Conservation (phyloP, 148 eudicot species). For the Rhododendron mucronatum region DNA sequence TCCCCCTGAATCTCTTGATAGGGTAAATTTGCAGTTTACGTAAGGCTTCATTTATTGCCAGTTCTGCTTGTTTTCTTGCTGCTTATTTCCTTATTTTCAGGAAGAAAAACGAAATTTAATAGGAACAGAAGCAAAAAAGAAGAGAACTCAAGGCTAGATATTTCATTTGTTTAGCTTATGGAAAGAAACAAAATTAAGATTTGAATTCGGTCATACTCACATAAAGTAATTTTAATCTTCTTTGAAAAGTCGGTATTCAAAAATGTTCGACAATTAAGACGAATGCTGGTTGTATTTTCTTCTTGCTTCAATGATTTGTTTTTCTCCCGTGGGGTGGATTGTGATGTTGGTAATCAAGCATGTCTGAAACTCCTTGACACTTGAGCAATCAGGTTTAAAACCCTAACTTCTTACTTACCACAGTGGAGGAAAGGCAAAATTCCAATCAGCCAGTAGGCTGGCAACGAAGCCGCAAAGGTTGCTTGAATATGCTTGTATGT, state of each 20-base stretch:
- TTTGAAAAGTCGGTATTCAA: neutral
- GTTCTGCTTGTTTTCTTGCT: neutral
- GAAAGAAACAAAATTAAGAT: neutral
- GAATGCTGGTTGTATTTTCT: neutral
- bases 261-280: neutral
- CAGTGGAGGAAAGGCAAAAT: neutral
- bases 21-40: slow-evolving; percentile 32
- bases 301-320: neutral
- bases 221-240: neutral
- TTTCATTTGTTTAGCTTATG: slow-evolving; percentile 6
- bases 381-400: neutral
- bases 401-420: neutral
- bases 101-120: neutral
- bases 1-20: slow-evolving; percentile 54
- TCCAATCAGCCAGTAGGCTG: neutral
- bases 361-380: neutral
- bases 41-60: neutral
- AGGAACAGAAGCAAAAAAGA: neutral
- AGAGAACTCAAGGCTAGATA: neutral
- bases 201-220: neutral
- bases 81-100: neutral
- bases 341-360: neutral
- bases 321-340: neutral
- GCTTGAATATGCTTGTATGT: neutral
- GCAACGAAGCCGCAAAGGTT: neutral